Conservation (phyloP, 108 stramenopile genomes). For the Cyclotella baltica region DNA sequence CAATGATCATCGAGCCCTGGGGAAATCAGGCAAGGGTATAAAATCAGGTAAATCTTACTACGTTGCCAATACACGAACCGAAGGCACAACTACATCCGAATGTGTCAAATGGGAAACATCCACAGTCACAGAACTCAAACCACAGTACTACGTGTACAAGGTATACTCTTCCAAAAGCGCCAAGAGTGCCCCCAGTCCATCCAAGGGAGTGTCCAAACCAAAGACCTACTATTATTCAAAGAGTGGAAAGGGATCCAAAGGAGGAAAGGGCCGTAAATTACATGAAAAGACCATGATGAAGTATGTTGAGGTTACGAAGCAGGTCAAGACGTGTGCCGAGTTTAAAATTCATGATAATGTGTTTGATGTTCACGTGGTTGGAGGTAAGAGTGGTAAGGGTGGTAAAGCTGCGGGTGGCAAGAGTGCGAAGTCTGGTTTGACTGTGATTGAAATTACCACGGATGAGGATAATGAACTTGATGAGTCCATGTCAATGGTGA, state of each 20-base stretch:
- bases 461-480: no score
- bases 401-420: neutral
- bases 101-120: slow-evolving; percentile 1
- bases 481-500: no score
- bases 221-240: no score
- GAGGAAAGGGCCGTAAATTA: neutral
- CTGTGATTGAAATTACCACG: no score
- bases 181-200: neutral
- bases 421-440: neutral
- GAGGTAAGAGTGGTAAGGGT: neutral
- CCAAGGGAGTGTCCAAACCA: no score
- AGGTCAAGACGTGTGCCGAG: neutral
- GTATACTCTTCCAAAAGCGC: neutral
- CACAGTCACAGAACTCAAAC: neutral
- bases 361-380: neutral
- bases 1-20: neutral
- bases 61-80: neutral
- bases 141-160: neutral
- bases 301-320: neutral
- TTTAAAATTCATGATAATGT: neutral
- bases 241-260: neutral
- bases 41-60: neutral
- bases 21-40: slow-evolving; percentile 12
- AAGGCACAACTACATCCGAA: neutral
- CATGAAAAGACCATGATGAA: neutral